A percentile compares a stretch with the other conserved stretches of the same genome.
Conservation (phyloP, 352 stramenopile species). For the Pythium aristosporum region DNA sequence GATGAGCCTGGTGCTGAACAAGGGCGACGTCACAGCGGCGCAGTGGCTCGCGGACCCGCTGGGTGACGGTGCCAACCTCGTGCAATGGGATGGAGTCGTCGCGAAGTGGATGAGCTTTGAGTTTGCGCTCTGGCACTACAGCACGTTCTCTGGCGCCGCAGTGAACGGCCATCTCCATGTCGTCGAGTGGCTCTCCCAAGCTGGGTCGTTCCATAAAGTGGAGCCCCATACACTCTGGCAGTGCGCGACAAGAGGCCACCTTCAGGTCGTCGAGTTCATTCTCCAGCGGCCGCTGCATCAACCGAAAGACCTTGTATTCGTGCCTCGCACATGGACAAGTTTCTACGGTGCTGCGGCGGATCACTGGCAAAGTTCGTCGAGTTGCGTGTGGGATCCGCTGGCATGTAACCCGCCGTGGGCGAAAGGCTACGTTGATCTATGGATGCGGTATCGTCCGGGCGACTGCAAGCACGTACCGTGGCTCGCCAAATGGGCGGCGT, state of each 20-base stretch:
- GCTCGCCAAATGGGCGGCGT: constrained; percentile 6
- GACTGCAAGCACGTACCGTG: constrained; percentile 9
- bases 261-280: constrained; percentile 20
- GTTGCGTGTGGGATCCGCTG: constrained; percentile 4
- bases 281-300: constrained; percentile 9
- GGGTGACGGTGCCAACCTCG: constrained; percentile 9
- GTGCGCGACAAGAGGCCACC: constrained; percentile 11
- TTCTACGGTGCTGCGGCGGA: constrained; percentile 5
- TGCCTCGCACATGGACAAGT: constrained; percentile 12
- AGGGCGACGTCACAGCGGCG: constrained; percentile 13
- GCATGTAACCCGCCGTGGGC: constrained; percentile 13
- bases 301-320: constrained; percentile 9
- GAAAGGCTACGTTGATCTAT: constrained; percentile 12
- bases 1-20: constrained; percentile 13
- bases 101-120: constrained; percentile 27
- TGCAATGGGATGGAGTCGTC: constrained; percentile 21
- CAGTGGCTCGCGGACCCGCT: constrained; percentile 23
- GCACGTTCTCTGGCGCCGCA: constrained; percentile 11
- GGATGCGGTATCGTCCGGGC: background rate
- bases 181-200: constrained; percentile 16
- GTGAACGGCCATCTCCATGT: constrained; percentile 13
- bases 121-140: constrained; percentile 22
- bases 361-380: background rate
- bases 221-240: constrained; percentile 12
- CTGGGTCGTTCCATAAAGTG: constrained; percentile 19